Evolutionary conservation across 2,329 filamentous ascomycete species (phyloP), one percentile per base, ranked within the genome.

Genomic region (Stachybotrys elegans): DNA sequence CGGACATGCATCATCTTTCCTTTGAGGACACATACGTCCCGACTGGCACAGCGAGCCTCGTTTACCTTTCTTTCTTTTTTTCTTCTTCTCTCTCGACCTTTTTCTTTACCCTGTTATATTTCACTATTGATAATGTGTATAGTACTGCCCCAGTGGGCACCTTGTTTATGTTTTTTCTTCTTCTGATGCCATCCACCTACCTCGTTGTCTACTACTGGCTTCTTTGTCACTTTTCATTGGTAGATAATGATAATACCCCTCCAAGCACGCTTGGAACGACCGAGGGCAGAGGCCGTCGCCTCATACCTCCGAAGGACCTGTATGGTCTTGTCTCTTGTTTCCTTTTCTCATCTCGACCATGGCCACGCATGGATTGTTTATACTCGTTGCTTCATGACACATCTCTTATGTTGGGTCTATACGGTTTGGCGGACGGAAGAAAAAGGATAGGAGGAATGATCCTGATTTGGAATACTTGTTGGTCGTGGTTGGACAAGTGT

Each of bases 201-300:
- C 14, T 29, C 14, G 8, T 14, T 29, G 25, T 29, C 31, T 34
- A 34, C 14, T 16, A 34, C 17, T 16, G 17, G 14, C 31, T 6
- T n/a, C 31, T 16, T 34, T 34, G 7, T 43, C 22, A 13, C 42
- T 48, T 52, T 50, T 52, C 48, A 44, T 52, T 51, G 57, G 47
- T 59, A 57, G 52, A 60, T 60, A 60, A 60, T 60, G 58, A 60
- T 60, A 60, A 60, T 60, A 57, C 56, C 57, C 54, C 54, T 51
- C 49, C 45, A 52, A 4, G 42, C 20, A 22, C 32, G 21, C 34
- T 21, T 35, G 44, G 38, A 31, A n/a, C n/a, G 50, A 47, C 41
- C 43, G 41, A 34, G 40, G 35, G 23, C 41, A 36, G 43, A 42
- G 31, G 46, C 46, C 47, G 51, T 52, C 47, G 48, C 40, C 31